These are phyloP conservation scores for Arthrobotrys conoides DNA, from an alignment of 2,329 filamentous ascomycete species.

Conservation along the genomic window DNA sequence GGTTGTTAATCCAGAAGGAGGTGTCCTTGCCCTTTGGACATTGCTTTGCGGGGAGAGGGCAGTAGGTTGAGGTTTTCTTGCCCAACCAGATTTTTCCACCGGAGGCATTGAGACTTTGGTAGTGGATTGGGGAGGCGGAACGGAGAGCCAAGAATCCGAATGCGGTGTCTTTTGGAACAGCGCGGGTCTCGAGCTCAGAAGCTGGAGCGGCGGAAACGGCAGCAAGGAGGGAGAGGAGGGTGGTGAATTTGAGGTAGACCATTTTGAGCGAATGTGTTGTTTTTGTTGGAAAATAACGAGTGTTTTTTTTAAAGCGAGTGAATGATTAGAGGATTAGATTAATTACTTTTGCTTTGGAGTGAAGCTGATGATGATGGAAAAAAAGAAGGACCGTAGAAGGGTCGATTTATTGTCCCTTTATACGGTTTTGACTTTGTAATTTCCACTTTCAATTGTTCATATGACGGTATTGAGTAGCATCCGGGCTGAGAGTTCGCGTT, in stretches of 20 bases:
- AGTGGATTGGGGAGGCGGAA: constrained; percentile 71
- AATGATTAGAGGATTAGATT: constrained; percentile 9
- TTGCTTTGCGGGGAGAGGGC: constrained; percentile 67
- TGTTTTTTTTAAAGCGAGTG: constrained; percentile 13
- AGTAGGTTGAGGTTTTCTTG: constrained; percentile 69
- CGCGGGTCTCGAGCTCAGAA: constrained; percentile 30
- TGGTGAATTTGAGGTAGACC: constrained; percentile 36
- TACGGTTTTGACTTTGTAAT: neutral
- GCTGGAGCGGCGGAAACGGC: constrained; percentile 38
- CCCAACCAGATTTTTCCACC: constrained; percentile 71
- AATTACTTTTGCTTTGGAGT: neutral
- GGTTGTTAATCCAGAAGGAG: constrained; percentile 67
- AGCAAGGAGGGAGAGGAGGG: constrained; percentile 26
- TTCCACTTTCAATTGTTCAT: neutral
- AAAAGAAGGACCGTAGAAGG: neutral
- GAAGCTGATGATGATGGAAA: neutral
- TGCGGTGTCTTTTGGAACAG: neutral
- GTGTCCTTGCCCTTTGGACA: constrained; percentile 71
- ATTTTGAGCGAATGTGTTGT: constrained; percentile 49
- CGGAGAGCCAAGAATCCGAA: constrained; percentile 64
- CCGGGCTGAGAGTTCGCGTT: neutral
- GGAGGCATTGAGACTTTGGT: constrained; percentile 69
- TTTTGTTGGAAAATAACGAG: constrained; percentile 23
- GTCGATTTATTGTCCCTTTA: neutral
- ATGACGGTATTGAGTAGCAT: neutral